Evolutionary conservation across 441 rosid species (phyloP).

Genomic region (Populus hybrid): DNA sequence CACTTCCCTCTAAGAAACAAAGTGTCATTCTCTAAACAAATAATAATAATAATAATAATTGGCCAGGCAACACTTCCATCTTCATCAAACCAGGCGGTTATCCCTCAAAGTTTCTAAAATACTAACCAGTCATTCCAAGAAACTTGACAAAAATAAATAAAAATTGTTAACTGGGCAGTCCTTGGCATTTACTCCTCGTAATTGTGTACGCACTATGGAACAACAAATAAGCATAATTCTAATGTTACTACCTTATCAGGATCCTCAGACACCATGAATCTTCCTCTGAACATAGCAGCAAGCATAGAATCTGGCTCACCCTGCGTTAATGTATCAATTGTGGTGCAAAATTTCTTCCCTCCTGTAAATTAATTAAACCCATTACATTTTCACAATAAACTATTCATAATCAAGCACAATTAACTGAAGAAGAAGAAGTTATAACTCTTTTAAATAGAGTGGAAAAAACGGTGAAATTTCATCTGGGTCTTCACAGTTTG

Average conservation of each 20-base stretch:
- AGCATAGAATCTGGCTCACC: slow-evolving; percentile 95
- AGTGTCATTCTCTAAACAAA: background rate
- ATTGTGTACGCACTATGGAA: background rate
- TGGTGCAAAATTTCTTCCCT: slow-evolving; percentile 79
- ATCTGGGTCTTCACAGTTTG: background rate
- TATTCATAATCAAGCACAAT: background rate
- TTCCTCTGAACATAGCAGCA: slow-evolving; percentile 96
- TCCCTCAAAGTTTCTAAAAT: background rate
- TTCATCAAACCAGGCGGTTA: background rate
- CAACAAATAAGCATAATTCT: background rate
- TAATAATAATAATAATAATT: background rate
- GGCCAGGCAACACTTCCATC: too few species aligned
- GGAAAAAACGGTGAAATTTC: background rate
- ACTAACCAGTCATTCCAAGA: background rate
- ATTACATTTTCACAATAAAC: background rate
- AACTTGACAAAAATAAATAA: background rate
- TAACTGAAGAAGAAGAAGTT: background rate
- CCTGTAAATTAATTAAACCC: slow-evolving; percentile 31
- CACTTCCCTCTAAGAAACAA: background rate
- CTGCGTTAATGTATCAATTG: slow-evolving; percentile 73
- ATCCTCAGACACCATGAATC: slow-evolving; percentile 57
- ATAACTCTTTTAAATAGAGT: background rate
- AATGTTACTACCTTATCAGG: slow-evolving; percentile 41
- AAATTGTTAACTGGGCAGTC: background rate
- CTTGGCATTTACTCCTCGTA: background rate